Evolutionary conservation across 2,329 filamentous ascomycete species (phyloP).

Genomic region (Fusarium cicatricum): DNA sequence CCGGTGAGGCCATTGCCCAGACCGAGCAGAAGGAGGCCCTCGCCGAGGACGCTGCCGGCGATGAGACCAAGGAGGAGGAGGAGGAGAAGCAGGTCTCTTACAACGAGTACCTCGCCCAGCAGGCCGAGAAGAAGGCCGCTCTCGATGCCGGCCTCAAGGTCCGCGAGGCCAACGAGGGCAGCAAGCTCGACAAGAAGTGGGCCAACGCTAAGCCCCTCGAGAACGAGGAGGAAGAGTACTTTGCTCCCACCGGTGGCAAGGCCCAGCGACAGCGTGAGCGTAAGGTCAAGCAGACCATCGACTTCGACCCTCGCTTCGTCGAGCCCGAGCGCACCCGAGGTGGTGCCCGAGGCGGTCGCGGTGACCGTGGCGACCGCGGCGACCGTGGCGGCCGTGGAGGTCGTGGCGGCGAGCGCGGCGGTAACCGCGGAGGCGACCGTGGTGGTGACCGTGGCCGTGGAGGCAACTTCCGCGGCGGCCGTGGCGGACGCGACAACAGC

Average conservation of each 20-base stretch:
- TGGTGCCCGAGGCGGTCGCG: slow-evolving; percentile 58
- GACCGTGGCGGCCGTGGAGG: slow-evolving; percentile 52
- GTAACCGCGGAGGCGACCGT: slow-evolving; percentile 51
- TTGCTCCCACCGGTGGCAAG: slow-evolving; percentile 79
- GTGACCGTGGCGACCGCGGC: slow-evolving; percentile 44
- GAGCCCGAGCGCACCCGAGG: slow-evolving; percentile 70
- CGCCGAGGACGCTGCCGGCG: slow-evolving; percentile 57
- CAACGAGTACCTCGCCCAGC: slow-evolving; percentile 82
- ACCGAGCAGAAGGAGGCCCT: slow-evolving; percentile 78
- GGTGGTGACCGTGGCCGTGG: slow-evolving; percentile 46
- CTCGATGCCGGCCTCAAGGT: slow-evolving; percentile 72
- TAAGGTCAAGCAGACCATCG: slow-evolving; percentile 89
- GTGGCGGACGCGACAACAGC: slow-evolving; percentile 38
- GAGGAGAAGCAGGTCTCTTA: slow-evolving; percentile 88
- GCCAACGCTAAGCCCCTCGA: slow-evolving; percentile 77
- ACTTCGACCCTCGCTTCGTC: slow-evolving; percentile 85
- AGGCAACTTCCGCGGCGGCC: slow-evolving; percentile 35
- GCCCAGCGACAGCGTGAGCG: slow-evolving; percentile 84
- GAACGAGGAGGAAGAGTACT: slow-evolving; percentile 80
- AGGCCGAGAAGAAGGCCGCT: slow-evolving; percentile 76
- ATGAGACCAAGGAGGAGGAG: slow-evolving; percentile 63
- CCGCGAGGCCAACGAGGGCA: slow-evolving; percentile 93
- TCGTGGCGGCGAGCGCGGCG: slow-evolving; percentile 55
- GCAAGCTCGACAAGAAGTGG: slow-evolving; percentile 92
- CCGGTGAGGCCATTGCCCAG: slow-evolving; percentile 87